Base-by-base conservation (phyloP, 164 flowering plant genomes). In the Buxus sempervirens region DNA sequence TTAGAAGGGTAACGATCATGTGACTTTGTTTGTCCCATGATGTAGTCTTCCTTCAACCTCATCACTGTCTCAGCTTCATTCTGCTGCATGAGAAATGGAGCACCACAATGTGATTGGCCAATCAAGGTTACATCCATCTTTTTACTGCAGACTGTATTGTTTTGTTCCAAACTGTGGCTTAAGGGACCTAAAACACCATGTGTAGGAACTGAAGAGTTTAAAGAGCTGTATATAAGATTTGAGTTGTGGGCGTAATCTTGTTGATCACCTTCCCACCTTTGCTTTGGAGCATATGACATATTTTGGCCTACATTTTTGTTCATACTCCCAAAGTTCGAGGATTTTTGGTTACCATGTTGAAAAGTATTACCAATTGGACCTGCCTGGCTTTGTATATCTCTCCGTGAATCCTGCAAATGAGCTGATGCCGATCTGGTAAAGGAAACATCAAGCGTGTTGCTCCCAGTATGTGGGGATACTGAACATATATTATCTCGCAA, bases 211-310 rank as follows among this genome's bases (percentile, higher is more conserved):
- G 72, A 54, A 38, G 81, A 70, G 73, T 66, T 80, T 41, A 70
- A 28, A 5, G 86, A 64, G 72, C 72, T 61, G 66, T 75, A 62
- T 0, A 68, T 19, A 58, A 72, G 60, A 71, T 78, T 75, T 67
- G 81, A 58, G 41, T 54, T 69, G 56, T 72, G 70, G 25, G 26
- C 27, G 27, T 63, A 67, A 64, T 75, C 80, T 18, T 53, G 73
- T 38, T 75, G 79, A 56, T 70, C 76, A 48, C 54, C 71, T 62
- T 78, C 79, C 81, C 84, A 79, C 20, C 60, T 77, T 71, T 79
- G 83, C n/a, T 67, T 66, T 21, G 77, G 54, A 48, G 60, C 49
- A 54, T 63, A 73, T 53, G 41, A 59, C 64, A 73, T 71, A 63
- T 56, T 73, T 65, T 58, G 60, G 56, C 59, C 60, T 18, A 51